phyloP scores from a whole-genome alignment of 208 protist species.

The Entamoeba invadens region DNA sequence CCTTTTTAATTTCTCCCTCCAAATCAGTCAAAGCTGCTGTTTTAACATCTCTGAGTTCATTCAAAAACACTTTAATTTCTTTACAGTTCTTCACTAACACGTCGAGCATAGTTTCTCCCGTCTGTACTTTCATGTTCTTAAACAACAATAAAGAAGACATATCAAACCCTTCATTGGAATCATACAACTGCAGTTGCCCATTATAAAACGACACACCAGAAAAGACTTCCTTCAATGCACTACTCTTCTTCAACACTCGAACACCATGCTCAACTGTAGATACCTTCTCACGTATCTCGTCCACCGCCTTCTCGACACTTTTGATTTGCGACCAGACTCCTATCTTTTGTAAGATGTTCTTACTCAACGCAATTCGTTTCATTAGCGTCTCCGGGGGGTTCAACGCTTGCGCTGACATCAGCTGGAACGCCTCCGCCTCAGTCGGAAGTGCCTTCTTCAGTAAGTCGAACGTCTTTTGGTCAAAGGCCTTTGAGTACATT shows the following conservation, averaged over 20 bases:
- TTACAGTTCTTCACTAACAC: neutral
- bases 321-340: neutral
- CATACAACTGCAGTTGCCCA: neutral
- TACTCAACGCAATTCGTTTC: neutral
- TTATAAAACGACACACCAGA: neutral
- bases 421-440: neutral
- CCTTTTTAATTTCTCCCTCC: neutral
- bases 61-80: neutral
- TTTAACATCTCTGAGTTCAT: neutral
- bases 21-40: neutral
- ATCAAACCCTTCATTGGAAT: neutral
- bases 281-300: neutral
- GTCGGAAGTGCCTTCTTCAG: neutral
- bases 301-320: neutral
- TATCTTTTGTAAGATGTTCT: neutral
- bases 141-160: neutral
- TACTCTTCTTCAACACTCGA: neutral
- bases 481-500: neutral
- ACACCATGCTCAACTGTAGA: neutral
- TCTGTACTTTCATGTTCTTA: neutral
- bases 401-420: neutral
- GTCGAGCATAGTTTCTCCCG: neutral
- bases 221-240: neutral
- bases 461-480: neutral
- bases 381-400: neutral